Conservation (phyloP, 2,329 filamentous ascomycete genomes). For the Periglandula ipomoeae region DNA sequence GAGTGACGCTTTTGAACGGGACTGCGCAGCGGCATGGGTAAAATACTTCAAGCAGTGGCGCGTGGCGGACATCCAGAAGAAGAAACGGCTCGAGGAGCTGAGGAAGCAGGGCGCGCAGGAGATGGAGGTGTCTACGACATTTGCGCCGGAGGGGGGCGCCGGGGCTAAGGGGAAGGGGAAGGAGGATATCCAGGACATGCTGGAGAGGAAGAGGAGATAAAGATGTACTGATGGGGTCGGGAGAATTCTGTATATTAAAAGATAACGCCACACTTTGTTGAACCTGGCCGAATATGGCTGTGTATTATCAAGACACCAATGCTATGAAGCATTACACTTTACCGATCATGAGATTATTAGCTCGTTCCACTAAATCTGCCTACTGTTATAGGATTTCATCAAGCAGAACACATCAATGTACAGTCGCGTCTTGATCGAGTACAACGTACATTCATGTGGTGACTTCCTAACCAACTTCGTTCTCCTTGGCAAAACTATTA, state of each 20-base stretch:
- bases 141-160: constrained; percentile 25
- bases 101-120: constrained; percentile 61
- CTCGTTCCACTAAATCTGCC: too few relatives aligned
- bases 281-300: not conserved
- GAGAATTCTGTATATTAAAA: not conserved
- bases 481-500: not conserved
- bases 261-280: not conserved
- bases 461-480: not conserved
- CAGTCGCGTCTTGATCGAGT: not conserved
- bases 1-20: constrained; percentile 59
- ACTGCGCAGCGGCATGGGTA: constrained; percentile 89
- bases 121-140: constrained; percentile 36
- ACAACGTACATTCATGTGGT: not conserved
- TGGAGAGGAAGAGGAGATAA: constrained; percentile 26
- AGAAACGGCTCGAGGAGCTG: constrained; percentile 66
- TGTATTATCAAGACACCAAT: not conserved
- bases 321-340: not conserved
- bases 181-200: constrained; percentile 29
- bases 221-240: too few relatives aligned
- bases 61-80: constrained; percentile 84
- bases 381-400: too few relatives aligned
- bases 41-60: constrained; percentile 97
- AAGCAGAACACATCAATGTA: too few relatives aligned
- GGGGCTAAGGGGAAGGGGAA: constrained; percentile 22
- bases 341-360: too few relatives aligned